These are phyloP conservation scores for Polychaeton citri DNA, from an alignment of 2,329 filamentous ascomycete genomes.

Conservation along the genomic window DNA sequence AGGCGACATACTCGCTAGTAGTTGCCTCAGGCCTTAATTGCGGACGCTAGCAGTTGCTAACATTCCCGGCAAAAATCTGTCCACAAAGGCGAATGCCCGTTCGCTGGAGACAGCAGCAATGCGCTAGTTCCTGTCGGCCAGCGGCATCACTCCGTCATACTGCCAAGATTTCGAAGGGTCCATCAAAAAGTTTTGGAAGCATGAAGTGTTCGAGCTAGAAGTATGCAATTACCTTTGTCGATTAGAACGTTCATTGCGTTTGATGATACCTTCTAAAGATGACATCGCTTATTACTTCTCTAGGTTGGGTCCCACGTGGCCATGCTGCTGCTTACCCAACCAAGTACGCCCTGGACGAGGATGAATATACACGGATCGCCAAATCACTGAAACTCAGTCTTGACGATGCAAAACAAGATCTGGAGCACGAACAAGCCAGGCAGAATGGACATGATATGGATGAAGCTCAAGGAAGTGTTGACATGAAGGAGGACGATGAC, in stretches of 20 bases:
- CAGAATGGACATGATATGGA: slow-evolving; percentile 10
- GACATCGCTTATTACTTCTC: slow-evolving; percentile 33
- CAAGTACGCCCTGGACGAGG: slow-evolving; percentile 38
- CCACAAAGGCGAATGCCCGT: too few species aligned
- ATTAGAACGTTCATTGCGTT: too few species aligned
- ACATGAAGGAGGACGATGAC: slow-evolving; percentile 17
- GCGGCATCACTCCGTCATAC: not conserved
- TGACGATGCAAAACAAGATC: slow-evolving; percentile 80
- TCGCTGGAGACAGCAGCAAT: too few species aligned
- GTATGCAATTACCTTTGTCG: too few species aligned
- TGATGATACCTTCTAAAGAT: too few species aligned
- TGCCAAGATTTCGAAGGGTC: slow-evolving; percentile 1
- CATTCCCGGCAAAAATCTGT: too few species aligned
- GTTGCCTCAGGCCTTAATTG: too few species aligned
- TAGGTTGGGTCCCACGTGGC: slow-evolving; percentile 39
- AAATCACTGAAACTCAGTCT: slow-evolving; percentile 51
- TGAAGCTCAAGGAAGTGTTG: slow-evolving; percentile 9
- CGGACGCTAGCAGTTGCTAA: too few species aligned
- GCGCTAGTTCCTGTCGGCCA: too few species aligned
- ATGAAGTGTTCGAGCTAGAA: too few species aligned
- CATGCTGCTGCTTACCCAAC: slow-evolving; percentile 36
- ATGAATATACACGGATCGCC: slow-evolving; percentile 37
- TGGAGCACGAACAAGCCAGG: slow-evolving; percentile 51
- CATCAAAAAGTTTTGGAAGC: not conserved
- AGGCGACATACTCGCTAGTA: too few species aligned